Conservation (phyloP, 108 stramenopile genomes). For the Conticribra guillardii region DNA sequence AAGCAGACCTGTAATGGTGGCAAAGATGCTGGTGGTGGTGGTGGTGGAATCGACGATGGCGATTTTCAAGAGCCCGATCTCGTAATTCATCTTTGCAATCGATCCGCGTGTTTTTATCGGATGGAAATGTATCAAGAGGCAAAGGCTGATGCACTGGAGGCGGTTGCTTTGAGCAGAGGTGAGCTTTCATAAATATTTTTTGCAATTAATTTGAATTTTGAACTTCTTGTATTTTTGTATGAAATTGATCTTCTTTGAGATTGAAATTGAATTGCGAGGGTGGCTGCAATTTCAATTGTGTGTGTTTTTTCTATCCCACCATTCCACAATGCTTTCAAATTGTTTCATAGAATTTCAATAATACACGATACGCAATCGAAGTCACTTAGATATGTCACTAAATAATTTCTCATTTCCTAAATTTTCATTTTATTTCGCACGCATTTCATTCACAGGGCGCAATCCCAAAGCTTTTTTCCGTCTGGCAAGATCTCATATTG, state of each 20-base stretch:
- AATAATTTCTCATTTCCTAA: not conserved
- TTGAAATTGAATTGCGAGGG: no score
- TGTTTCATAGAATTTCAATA: no score
- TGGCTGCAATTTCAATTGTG: no score
- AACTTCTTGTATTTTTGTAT: no score
- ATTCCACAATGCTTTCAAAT: no score
- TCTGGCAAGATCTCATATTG: constrained; percentile 74
- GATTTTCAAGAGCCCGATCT: constrained; percentile 27
- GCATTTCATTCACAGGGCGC: constrained; percentile 4
- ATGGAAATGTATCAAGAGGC: constrained; percentile 71
- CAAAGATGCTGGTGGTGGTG: not conserved
- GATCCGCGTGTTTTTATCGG: constrained; percentile 73
- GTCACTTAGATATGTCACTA: no score
- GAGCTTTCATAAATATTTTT: no score
- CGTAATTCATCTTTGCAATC: constrained; percentile 76
- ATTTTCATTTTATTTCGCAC: constrained; percentile 3
- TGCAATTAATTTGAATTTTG: no score
- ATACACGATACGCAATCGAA: no score
- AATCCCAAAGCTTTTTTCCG: constrained; percentile 78
- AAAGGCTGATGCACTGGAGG: constrained; percentile 60
- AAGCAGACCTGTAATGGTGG: not conserved
- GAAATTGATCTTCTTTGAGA: no score
- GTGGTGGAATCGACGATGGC: not conserved
- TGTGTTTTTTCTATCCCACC: no score
- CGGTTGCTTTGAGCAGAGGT: constrained; percentile 45